Percentiles rank a stretch among this genome's conserved stretches.
Evolutionary conservation across 495 filamentous ascomycete species (phyloP).

Genomic region (Hyaloscypha variabilis): DNA sequence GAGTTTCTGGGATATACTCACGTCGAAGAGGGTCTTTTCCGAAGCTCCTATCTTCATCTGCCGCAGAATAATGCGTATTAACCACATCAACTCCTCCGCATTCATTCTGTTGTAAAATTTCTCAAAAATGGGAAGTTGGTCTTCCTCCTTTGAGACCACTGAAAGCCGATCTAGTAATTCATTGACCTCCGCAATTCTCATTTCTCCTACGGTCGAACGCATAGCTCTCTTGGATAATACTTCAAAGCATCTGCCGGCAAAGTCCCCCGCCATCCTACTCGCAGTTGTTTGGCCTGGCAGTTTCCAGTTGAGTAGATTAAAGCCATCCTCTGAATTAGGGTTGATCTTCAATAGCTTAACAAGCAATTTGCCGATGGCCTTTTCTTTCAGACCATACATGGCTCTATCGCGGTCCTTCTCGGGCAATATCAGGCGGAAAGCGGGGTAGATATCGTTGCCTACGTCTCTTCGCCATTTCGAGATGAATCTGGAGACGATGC

Average conservation of each 20-base stretch:
- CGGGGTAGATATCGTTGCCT: conserved; percentile 91
- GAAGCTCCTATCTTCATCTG: conserved; percentile 99
- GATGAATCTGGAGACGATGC: conserved; percentile 89
- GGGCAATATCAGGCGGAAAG: conserved; percentile 87
- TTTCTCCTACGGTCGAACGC: conserved; percentile 68
- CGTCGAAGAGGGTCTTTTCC: conserved; percentile 85
- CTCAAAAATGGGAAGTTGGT: conserved; percentile 77
- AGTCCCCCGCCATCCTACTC: conserved; percentile 79
- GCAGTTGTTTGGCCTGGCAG: conserved; percentile 70
- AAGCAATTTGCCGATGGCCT: conserved; percentile 81
- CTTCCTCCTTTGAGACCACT: conserved; percentile 72
- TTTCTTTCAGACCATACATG: conserved; percentile 96
- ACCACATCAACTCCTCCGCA: conserved; percentile 89
- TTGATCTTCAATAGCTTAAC: conserved; percentile 93
- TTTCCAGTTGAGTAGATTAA: conserved; percentile 90
- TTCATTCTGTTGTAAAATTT: conserved; percentile 92
- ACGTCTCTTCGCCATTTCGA: conserved; percentile 85
- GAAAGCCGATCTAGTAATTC: conserved; percentile 80
- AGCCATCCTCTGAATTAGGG: conserved; percentile 86
- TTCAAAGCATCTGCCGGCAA: conserved; percentile 84
- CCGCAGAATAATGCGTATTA: conserved; percentile 90
- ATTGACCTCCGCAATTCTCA: conserved; percentile 91
- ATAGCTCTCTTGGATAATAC: conserved; percentile 84
- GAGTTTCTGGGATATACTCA: conserved; percentile 15
- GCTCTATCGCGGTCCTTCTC: conserved; percentile 91